These are phyloP conservation scores for Arthrobotrys megalospora DNA, from an alignment of 2,329 filamentous ascomycete genomes.

Conservation along the genomic window DNA sequence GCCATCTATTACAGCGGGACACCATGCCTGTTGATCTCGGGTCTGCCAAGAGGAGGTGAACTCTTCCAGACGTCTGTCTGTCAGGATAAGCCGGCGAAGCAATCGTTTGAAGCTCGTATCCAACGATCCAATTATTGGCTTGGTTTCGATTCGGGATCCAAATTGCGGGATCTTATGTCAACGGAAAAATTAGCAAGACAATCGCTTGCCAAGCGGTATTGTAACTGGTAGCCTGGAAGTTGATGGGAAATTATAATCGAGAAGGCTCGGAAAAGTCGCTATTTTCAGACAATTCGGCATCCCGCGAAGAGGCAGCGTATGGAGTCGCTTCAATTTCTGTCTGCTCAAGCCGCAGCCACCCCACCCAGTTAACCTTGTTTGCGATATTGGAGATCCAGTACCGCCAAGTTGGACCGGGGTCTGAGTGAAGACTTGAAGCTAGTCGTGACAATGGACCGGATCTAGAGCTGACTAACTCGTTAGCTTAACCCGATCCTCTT, in stretches of 20 bases:
- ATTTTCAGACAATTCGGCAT: conserved; percentile 55
- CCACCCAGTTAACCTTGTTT: conserved; percentile 19
- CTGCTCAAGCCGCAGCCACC: conserved; percentile 27
- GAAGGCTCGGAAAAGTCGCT: conserved; percentile 47
- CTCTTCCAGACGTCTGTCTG: conserved; percentile 25
- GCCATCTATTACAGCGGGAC: conserved; percentile 24
- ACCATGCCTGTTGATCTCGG: conserved; percentile 28
- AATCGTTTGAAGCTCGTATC: conserved; percentile 18
- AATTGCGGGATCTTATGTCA: conserved; percentile 21
- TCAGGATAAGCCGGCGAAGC: conserved; percentile 36
- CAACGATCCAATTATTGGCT: conserved; percentile 14
- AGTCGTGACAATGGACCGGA: conserved; percentile 2
- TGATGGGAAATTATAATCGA: conserved; percentile 27
- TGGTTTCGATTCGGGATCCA: conserved; percentile 13
- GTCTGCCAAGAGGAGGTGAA: conserved; percentile 42
- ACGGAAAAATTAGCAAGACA: conserved; percentile 44
- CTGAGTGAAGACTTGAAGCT: conserved; percentile 15
- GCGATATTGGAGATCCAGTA: conserved; percentile 24
- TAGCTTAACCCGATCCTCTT: conserved; percentile 24
- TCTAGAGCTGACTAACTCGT: conserved; percentile 51
- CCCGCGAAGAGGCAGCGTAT: conserved; percentile 42
- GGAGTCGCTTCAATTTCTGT: conserved; percentile 9
- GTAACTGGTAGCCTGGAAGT: conserved; percentile 36
- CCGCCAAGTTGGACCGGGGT: conserved; percentile 33
- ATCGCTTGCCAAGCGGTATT: conserved; percentile 23